Evolutionary conservation across 1,284 basidiomycete species (phyloP), one percentile per base, ranked within the genome.

Genomic region (Thecaphora thlaspeos): DNA sequence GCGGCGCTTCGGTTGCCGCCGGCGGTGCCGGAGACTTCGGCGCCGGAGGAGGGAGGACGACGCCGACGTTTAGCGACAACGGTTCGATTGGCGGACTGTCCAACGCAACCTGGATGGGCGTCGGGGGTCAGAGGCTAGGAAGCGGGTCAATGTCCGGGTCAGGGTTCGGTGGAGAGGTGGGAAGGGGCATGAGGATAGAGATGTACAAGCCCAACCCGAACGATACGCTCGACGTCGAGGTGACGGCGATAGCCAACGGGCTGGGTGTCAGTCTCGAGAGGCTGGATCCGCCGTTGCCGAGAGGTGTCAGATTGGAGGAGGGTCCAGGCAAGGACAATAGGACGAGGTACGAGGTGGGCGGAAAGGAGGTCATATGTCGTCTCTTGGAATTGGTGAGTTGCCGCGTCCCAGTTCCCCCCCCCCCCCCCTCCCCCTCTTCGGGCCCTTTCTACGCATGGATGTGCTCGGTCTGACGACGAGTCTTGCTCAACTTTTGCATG

Each of bases 201-300:
- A 48, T 84, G 58, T 93, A 93, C 77, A 76, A 83, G n/a, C 84
- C 88, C 3, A 90, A 87, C 75, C 71, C 81, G 40, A 84, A 84
- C 55, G 90, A 93, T 75, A 88, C 90, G 4, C 83, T 93, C 32
- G 90, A 93, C 77, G 78, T 82, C 8, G 88, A 90, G 74, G 85
- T 93, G 34, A 88, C 88, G 4, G 79, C 80, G 28, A 79, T 91
- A 38, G 87, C 86, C 57, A 91, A 92, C 75, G 83, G 84, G 17
- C 83, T 90, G 39, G 81, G 85, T 18, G 81, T 93, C 47, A 76
- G 86, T 17, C 82, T 92, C 48, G 87, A 88, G 70, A 85, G 91
- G 2, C 81, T 91, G 11, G 90, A 92, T 70, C 85, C 88, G 19
- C 87, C 86, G 9, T 74, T 91, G 60, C 83, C 82, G 22, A 43